A percentile compares a stretch with the other conserved stretches of the same genome.
phyloP scores from a whole-genome alignment of 2,329 filamentous ascomycete species.

The Ophiocordyceps camponoti-rufipedis region DNA sequence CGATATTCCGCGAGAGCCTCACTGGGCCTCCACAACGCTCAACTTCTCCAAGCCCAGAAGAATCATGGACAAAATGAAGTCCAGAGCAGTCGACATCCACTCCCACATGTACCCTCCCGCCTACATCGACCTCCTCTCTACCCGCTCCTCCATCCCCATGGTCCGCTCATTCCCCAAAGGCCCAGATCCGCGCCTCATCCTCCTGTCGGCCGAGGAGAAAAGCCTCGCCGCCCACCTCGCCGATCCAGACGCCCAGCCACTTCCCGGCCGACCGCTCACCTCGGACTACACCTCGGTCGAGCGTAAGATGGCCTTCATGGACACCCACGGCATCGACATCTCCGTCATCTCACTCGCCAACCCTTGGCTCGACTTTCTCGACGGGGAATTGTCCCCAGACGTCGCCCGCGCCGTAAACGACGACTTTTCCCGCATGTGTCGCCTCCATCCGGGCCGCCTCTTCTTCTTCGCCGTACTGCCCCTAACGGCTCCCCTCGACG shows the following conservation, averaged over 20 bases:
- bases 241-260: conserved; percentile 35
- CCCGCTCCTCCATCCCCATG: conserved; percentile 46
- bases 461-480: conserved; percentile 76
- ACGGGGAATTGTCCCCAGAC: conserved; percentile 36
- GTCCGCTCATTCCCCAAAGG: conserved; percentile 44
- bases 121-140: conserved; percentile 42
- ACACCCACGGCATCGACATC: conserved; percentile 60
- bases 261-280: conserved; percentile 60
- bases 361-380: conserved; percentile 80
- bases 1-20: no score
- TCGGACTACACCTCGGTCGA: conserved; percentile 64
- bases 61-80: no score
- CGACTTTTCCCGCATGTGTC: conserved; percentile 59
- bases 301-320: conserved; percentile 77
- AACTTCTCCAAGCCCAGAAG: no score
- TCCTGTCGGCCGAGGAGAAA: conserved; percentile 33
- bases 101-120: conserved; percentile 52
- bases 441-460: conserved; percentile 43
- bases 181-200: conserved; percentile 44
- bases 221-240: conserved; percentile 27
- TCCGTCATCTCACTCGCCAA: conserved; percentile 83
- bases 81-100: conserved; percentile 44
- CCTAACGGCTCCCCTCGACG: conserved; percentile 44
- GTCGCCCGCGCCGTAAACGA: conserved; percentile 55
- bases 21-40: no score